Evolutionary conservation across 2,329 filamentous ascomycete genomes (phyloP), one percentile per base, ranked within the genome.

Genomic region (Paecilomyces variotii): DNA sequence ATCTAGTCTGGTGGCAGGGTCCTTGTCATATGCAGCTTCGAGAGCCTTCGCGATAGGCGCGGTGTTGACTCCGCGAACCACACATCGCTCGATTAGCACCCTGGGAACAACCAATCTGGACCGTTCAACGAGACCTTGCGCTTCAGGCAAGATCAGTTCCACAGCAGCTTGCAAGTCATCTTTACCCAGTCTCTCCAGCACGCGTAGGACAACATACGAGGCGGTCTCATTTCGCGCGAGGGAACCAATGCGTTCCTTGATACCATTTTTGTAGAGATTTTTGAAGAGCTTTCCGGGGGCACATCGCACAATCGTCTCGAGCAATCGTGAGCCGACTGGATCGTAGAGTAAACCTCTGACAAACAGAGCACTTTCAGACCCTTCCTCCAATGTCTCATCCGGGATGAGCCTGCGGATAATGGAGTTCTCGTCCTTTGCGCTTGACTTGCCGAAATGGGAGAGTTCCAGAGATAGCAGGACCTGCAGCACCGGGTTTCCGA

Each of bases 401-500:
- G 92, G 91, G 1, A 97, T 79, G 0, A 99, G 82, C 61, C 85
- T 86, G 59, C 85, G 86, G 10, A 96, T 82, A 10, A 97, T 84
- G 0, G 88, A 85, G 50, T 82, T 84, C 5, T 83, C 77, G 62
- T 89, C 83, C 63, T 85, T 85, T 3, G 80, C 83, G 62, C 85
- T 85, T 57, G 82, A 80, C 64, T 90, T 88, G 55, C 84, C 84
- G 63, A 88, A 88, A 60, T 89, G 80, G 0, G 86, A 83, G 54
- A 97, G 83, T 68, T 99, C 94, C 14, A 99, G 80, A 69, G 92
- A 90, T 2, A 99, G 79, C 30, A 99, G 79, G 1, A 97, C 82
- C 71, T 97, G 94, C n/a, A 99, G 80, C 0, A 91, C 89, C 0
- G 94, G 94, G 68, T 96, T 97, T 54, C 91, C 94, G 0, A 93